Percentiles rank a stretch among this genome's conserved stretches.
Evolutionary conservation across 163 green algal species (phyloP).

Genomic region (Scenedesmus sp.): DNA sequence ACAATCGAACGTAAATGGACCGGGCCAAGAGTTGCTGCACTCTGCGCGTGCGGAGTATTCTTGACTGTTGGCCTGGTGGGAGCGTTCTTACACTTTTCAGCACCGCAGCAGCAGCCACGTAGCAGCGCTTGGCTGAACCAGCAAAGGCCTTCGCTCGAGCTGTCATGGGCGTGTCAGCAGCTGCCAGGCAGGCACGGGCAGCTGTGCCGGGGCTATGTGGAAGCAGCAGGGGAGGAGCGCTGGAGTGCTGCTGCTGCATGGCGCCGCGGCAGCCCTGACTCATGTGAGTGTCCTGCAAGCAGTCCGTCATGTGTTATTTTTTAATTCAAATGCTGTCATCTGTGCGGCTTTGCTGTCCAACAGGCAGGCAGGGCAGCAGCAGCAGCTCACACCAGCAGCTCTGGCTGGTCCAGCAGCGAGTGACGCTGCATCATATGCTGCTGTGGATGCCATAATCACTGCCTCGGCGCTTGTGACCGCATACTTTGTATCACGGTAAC

Average conservation of each 20-base stretch:
- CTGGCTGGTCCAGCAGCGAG: no score
- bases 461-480: no score
- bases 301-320: not conserved
- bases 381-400: no score
- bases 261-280: not conserved
- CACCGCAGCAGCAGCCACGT: not conserved
- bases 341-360: not conserved
- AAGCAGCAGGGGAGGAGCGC: not conserved
- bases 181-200: not conserved
- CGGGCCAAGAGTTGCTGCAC: not conserved
- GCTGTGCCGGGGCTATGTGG: not conserved
- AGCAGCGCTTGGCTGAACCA: not conserved
- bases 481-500: no score
- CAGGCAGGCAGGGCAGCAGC: not conserved
- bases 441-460: no score
- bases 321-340: not conserved
- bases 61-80: not conserved
- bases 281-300: not conserved
- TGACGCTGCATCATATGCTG: no score
- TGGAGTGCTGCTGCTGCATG: not conserved
- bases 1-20: not conserved
- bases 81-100: conserved; percentile 1
- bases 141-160: not conserved
- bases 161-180: not conserved
- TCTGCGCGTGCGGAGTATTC: not conserved